Percentiles rank a stretch among this genome's conserved stretches.
phyloP scores from a whole-genome alignment of 2,329 filamentous ascomycete genomes.

The Diplodia corticola region DNA sequence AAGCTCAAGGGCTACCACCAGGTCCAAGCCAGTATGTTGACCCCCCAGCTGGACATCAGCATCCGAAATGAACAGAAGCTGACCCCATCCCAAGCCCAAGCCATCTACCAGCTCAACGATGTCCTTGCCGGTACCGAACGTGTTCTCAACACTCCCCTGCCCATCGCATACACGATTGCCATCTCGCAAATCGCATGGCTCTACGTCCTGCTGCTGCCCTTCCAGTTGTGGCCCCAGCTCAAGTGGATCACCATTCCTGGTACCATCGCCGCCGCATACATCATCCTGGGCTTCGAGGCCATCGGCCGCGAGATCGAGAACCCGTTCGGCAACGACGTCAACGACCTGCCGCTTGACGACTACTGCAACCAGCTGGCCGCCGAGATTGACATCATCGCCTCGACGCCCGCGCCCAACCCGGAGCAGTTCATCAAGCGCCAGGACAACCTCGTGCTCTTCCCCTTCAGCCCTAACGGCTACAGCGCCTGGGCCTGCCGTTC shows the following conservation, averaged over 20 bases:
- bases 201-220: constrained; percentile 77
- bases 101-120: constrained; percentile 68
- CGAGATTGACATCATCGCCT: constrained; percentile 73
- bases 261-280: constrained; percentile 69
- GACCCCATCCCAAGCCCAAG: constrained; percentile 45
- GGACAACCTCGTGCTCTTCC: constrained; percentile 59
- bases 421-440: constrained; percentile 53
- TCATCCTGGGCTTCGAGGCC: constrained; percentile 70
- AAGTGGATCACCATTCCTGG: constrained; percentile 73
- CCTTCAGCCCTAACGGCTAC: constrained; percentile 46
- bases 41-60: too few species aligned
- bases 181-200: constrained; percentile 86
- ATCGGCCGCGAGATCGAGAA: constrained; percentile 81
- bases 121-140: constrained; percentile 72
- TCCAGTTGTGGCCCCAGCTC: constrained; percentile 69
- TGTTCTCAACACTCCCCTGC: constrained; percentile 78
- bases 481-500: constrained; percentile 10
- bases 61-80: too few species aligned
- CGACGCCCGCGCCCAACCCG: constrained; percentile 53
- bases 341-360: constrained; percentile 72
- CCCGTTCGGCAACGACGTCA: constrained; percentile 77
- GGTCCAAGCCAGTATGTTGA: constrained; percentile 48
- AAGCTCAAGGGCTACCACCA: constrained; percentile 59
- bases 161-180: constrained; percentile 79
- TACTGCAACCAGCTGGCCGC: constrained; percentile 74